Conservation (phyloP, 2,329 filamentous ascomycete species). For the Penicillium decumbens region DNA sequence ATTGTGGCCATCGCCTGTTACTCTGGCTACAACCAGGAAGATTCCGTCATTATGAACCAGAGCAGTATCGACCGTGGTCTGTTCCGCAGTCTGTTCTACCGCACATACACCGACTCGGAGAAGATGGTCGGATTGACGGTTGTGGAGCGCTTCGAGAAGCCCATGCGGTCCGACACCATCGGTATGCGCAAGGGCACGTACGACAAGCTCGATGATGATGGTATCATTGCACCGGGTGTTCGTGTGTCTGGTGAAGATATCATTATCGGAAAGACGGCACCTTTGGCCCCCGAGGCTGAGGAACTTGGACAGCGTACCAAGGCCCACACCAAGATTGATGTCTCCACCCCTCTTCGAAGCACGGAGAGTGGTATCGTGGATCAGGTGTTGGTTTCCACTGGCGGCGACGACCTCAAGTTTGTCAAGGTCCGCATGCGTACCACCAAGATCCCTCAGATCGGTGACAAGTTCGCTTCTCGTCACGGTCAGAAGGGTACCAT, state of each 20-base stretch:
- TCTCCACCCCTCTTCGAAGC: conserved; percentile 87
- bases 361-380: conserved; percentile 98
- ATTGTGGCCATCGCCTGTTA: conserved; percentile 98
- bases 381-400: conserved; percentile 87
- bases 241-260: conserved; percentile 97
- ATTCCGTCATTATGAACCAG: conserved; percentile 99
- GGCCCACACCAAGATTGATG: conserved; percentile 86
- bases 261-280: conserved; percentile 97
- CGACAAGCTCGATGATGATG: conserved; percentile 95
- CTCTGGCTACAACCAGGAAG: conserved; percentile 99
- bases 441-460: conserved; percentile 97
- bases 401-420: conserved; percentile 88
- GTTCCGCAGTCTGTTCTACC: conserved; percentile 96
- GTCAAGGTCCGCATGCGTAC: conserved; percentile 97
- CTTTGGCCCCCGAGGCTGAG: conserved; percentile 85
- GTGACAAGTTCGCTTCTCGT: conserved; percentile 97
- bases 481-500: conserved; percentile 99
- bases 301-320: conserved; percentile 90
- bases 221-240: conserved; percentile 87
- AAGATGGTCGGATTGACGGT: conserved; percentile 93
- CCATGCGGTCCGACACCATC: conserved; percentile 79
- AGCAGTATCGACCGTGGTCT: conserved; percentile 96
- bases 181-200: conserved; percentile 92
- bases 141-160: conserved; percentile 93
- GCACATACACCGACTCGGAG: conserved; percentile 94